These are phyloP conservation scores for Torrubiellomyces zombiae DNA, from an alignment of 2,329 filamentous ascomycete genomes.

Conservation along the genomic window DNA sequence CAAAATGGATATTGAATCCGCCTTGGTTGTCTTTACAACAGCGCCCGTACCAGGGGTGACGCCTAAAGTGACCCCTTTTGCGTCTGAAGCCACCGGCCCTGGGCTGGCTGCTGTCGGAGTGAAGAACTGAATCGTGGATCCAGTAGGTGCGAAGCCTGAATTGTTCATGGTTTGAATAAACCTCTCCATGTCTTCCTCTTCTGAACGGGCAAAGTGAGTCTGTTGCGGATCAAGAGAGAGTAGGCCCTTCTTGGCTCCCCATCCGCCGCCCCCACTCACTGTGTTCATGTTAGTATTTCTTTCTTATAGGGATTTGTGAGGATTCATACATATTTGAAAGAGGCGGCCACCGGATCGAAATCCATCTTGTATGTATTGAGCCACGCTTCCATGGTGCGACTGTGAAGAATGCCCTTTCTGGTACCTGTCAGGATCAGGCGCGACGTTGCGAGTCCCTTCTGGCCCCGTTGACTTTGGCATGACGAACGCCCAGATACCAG, in stretches of 20 bases:
- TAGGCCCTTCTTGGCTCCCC: slow-evolving; percentile 66
- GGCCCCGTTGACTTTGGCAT: slow-evolving; percentile 22
- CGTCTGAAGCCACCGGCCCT: slow-evolving; percentile 8
- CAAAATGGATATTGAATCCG: slow-evolving; percentile 2
- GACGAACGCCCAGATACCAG: slow-evolving; percentile 60
- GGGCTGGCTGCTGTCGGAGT: slow-evolving; percentile 18
- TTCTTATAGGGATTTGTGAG: neutral
- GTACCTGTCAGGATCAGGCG: slow-evolving; percentile 6
- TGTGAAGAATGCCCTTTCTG: slow-evolving; percentile 1
- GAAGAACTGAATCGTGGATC: slow-evolving; percentile 52
- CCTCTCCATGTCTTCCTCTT: slow-evolving; percentile 33
- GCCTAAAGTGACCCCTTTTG: slow-evolving; percentile 15
- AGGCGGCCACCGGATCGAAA: slow-evolving; percentile 28
- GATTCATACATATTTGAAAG: slow-evolving; percentile 21
- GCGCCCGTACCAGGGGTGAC: slow-evolving; percentile 10
- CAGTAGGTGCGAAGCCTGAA: slow-evolving; percentile 40
- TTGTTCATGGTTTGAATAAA: slow-evolving; percentile 33
- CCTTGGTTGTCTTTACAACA: slow-evolving; percentile 2
- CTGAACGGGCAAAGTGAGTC: slow-evolving; percentile 25
- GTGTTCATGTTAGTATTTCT: slow-evolving; percentile 7
- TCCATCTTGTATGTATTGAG: slow-evolving; percentile 7
- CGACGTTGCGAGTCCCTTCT: slow-evolving; percentile 3
- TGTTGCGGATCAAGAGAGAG: slow-evolving; percentile 61
- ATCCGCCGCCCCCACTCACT: slow-evolving; percentile 71
- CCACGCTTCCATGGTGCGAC: slow-evolving; percentile 1